These are phyloP conservation scores for Parascedosporium putredinis DNA, from an alignment of 2,329 filamentous ascomycete genomes.

Conservation along the genomic window DNA sequence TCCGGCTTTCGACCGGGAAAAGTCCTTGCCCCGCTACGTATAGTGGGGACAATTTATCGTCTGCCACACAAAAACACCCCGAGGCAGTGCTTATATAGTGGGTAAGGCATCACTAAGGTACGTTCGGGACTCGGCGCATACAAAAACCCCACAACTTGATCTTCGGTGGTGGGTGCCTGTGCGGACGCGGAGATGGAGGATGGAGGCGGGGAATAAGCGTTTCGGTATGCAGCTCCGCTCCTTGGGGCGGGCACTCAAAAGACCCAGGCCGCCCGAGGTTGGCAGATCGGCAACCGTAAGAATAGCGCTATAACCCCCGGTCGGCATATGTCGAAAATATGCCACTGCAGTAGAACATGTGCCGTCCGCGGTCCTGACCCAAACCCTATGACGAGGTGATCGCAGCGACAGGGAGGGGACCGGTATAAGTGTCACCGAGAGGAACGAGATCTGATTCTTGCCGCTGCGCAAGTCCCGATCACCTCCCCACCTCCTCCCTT, in stretches of 20 bases:
- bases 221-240: background rate
- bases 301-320: background rate
- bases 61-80: background rate
- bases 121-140: background rate
- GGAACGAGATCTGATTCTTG: background rate
- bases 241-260: background rate
- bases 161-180: background rate
- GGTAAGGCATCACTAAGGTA: background rate
- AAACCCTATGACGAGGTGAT: too few species aligned
- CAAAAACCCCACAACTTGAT: background rate
- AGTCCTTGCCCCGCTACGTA: background rate
- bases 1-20: background rate
- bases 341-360: too few species aligned
- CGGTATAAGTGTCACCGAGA: background rate
- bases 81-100: background rate
- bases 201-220: too few species aligned
- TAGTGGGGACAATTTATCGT: constrained; percentile 2
- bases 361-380: too few species aligned
- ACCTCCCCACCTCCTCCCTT: too few species aligned
- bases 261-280: background rate
- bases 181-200: background rate
- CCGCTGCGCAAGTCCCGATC: background rate
- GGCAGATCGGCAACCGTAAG: background rate
- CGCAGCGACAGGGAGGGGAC: too few species aligned
- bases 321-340: background rate